Percentiles rank a stretch among this genome's conserved stretches.
These are phyloP conservation scores for Backusella morwellensis DNA, from an alignment of 192 early-diverging fungal genomes.

Conservation along the genomic window DNA sequence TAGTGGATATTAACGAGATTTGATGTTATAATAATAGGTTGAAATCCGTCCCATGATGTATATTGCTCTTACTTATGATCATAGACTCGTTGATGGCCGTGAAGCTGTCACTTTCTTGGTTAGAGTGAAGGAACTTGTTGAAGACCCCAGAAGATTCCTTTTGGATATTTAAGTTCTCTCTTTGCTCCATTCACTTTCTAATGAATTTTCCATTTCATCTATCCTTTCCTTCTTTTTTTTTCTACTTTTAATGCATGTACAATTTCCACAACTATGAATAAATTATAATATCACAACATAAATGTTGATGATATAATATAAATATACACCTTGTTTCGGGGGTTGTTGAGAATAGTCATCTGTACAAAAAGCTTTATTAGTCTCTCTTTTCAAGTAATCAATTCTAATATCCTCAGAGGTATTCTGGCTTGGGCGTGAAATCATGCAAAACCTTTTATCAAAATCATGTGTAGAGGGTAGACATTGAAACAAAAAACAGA, in stretches of 20 bases:
- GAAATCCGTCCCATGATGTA: conserved; percentile 97
- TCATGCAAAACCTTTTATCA: no score
- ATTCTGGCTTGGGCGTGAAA: no score
- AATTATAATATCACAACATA: neutral
- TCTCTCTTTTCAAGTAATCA: no score
- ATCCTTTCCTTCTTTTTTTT: neutral
- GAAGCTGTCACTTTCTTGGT: conserved; percentile 99
- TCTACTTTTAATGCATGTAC: neutral
- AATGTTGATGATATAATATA: neutral
- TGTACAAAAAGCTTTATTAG: no score
- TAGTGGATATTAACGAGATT: no score
- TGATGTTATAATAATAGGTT: conserved; percentile 19
- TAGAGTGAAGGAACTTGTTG: conserved; percentile 94
- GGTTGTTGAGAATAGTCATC: no score
- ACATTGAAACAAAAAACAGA: no score
- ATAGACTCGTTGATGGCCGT: conserved; percentile 97
- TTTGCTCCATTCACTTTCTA: neutral
- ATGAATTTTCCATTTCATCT: neutral
- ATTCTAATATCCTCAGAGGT: no score
- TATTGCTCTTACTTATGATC: conserved; percentile 97
- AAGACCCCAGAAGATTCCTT: conserved; percentile 92
- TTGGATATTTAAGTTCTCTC: conserved; percentile 71
- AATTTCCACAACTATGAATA: conserved; percentile 1
- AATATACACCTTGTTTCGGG: no score
- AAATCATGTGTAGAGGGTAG: no score